Conservation (phyloP, 2,329 filamentous ascomycete genomes). For the Amesomyces nigricolor region DNA sequence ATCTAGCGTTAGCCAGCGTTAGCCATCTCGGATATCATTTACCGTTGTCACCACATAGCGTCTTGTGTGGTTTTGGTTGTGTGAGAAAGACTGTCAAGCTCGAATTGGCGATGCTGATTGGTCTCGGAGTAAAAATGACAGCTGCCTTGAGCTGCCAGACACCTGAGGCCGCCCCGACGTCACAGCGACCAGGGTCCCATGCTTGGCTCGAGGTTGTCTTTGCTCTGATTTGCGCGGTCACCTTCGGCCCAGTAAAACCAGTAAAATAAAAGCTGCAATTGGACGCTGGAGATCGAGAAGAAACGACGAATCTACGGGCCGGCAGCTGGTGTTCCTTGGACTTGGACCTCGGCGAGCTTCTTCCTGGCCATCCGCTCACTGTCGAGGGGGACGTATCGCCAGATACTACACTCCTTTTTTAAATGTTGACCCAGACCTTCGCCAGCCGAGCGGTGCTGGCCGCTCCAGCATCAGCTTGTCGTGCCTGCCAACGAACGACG, state of each 20-base stretch:
- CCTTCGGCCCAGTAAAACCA: constrained; percentile 16
- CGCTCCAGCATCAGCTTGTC: constrained; percentile 38
- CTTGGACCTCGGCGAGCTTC: constrained; percentile 11
- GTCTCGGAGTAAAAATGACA: neutral
- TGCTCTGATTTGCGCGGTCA: constrained; percentile 15
- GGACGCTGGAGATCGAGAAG: constrained; percentile 9
- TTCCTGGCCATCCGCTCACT: constrained; percentile 14
- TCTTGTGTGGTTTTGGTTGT: no score
- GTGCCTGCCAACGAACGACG: constrained; percentile 31
- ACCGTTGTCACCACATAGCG: neutral
- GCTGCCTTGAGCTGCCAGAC: constrained; percentile 5
- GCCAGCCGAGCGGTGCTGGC: constrained; percentile 49
- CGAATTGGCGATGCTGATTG: no score
- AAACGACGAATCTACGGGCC: constrained; percentile 10
- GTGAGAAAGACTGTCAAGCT: no score
- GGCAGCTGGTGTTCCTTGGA: constrained; percentile 9
- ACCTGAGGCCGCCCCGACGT: constrained; percentile 10
- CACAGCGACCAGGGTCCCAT: constrained; percentile 8
- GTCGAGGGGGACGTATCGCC: constrained; percentile 6
- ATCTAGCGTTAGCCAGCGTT: neutral
- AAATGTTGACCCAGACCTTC: constrained; percentile 51
- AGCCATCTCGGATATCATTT: constrained; percentile 1
- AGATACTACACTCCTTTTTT: constrained; percentile 7
- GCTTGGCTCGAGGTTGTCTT: neutral
- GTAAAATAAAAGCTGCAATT: constrained; percentile 14